Evolutionary conservation across 768 basidiomycete species (phyloP).

Genomic region (Boletellus ananiceps): DNA sequence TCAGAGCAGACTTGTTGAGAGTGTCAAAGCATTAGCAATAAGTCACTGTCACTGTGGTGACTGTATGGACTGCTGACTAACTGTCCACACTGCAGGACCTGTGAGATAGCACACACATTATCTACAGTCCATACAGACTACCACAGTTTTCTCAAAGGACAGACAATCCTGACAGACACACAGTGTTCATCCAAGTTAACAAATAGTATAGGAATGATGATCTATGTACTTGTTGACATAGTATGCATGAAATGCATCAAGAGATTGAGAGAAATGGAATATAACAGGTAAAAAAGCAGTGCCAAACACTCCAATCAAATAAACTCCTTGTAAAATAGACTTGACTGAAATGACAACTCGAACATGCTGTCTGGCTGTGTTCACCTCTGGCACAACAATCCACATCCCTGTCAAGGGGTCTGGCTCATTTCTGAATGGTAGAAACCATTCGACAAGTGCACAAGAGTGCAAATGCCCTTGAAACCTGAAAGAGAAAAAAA

Average conservation of each 20-base stretch:
- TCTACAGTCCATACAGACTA: too few species aligned
- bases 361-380: constrained; percentile 1
- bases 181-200: not conserved
- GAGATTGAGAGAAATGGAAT: constrained; percentile 10
- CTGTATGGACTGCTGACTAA: too few species aligned
- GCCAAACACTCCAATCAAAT: constrained; percentile 17
- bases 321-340: constrained; percentile 18
- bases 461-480: constrained; percentile 11
- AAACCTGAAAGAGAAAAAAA: constrained; percentile 22
- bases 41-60: too few species aligned
- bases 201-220: constrained; percentile 16
- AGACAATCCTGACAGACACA: too few species aligned
- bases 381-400: constrained; percentile 25
- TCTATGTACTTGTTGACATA: constrained; percentile 30
- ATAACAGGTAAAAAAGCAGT: constrained; percentile 9
- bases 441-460: constrained; percentile 21
- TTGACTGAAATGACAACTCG: constrained; percentile 21
- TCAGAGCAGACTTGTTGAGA: too few species aligned
- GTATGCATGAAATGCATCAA: constrained; percentile 20
- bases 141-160: too few species aligned
- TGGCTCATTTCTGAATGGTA: constrained; percentile 13
- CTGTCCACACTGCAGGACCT: too few species aligned
- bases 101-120: too few species aligned
- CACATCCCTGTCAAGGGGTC: constrained; percentile 26
- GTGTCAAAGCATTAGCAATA: too few species aligned